Evolutionary conservation across 768 basidiomycete genomes (phyloP).

Genomic region (Austroboletus eburneus): DNA sequence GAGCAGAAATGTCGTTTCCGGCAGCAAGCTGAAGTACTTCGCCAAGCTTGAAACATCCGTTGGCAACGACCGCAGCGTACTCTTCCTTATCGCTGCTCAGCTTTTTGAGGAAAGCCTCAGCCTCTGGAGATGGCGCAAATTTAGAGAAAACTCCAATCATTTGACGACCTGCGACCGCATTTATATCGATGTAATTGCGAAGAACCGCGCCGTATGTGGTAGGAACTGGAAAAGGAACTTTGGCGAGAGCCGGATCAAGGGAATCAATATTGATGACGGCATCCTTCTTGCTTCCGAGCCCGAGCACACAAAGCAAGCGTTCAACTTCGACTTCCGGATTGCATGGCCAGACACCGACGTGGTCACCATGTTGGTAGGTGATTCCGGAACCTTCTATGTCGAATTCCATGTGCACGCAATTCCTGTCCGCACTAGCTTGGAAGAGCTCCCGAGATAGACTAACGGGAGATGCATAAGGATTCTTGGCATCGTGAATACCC

Average conservation of each 20-base stretch:
- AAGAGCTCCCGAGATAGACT: slow-evolving; percentile 79
- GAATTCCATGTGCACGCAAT: slow-evolving; percentile 94
- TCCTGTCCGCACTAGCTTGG: slow-evolving; percentile 63
- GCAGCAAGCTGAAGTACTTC: slow-evolving; percentile 91
- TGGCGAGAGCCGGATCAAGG: slow-evolving; percentile 96
- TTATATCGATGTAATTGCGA: slow-evolving; percentile 96
- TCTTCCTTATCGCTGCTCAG: slow-evolving; percentile 86
- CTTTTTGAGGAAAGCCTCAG: slow-evolving; percentile 66
- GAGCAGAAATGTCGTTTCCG: slow-evolving; percentile 61
- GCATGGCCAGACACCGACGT: slow-evolving; percentile 95
- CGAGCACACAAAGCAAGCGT: slow-evolving; percentile 81
- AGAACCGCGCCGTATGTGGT: slow-evolving; percentile 92
- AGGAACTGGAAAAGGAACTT: slow-evolving; percentile 97
- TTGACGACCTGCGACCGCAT: slow-evolving; percentile 91
- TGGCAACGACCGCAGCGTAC: slow-evolving; percentile 70
- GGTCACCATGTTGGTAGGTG: slow-evolving; percentile 98
- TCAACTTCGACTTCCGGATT: slow-evolving; percentile 92
- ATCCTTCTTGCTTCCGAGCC: slow-evolving; percentile 76
- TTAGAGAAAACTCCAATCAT: slow-evolving; percentile 83
- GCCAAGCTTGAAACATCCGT: slow-evolving; percentile 86
- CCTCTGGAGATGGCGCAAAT: slow-evolving; percentile 79
- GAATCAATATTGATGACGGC: slow-evolving; percentile 89
- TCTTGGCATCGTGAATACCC: slow-evolving; percentile 97
- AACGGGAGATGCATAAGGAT: slow-evolving; percentile 90
- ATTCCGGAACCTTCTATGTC: slow-evolving; percentile 93